Percentiles rank a stretch among this genome's conserved stretches.
phyloP scores from a whole-genome alignment of 139 green algal genomes.

The Tetradesmus lagerheimii region DNA sequence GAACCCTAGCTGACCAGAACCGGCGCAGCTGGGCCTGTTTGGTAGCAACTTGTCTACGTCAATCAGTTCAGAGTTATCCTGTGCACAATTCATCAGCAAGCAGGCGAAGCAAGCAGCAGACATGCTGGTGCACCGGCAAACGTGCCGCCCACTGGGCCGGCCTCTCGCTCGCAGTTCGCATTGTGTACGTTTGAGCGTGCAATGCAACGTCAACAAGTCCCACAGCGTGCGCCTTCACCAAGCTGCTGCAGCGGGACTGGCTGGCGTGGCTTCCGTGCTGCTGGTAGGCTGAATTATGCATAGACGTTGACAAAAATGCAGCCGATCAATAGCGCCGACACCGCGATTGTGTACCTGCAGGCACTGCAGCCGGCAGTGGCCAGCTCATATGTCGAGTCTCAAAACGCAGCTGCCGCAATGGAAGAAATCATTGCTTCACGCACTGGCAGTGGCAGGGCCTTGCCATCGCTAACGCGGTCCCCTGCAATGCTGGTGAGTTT shows the following conservation, averaged over 20 bases:
- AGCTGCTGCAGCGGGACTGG: not conserved
- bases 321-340: not conserved
- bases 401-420: conserved; percentile 25
- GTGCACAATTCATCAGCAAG: not conserved
- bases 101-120: not conserved
- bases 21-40: not conserved
- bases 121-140: not conserved
- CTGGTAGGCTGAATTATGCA: not conserved
- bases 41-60: no score
- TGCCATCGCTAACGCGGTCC: conserved; percentile 14
- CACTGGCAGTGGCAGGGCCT: not conserved
- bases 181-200: not conserved
- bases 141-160: not conserved
- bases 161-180: not conserved
- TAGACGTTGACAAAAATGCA: not conserved
- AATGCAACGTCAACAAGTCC: not conserved
- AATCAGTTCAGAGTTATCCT: not conserved
- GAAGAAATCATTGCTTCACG: conserved; percentile 34
- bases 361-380: not conserved
- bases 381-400: conserved; percentile 25
- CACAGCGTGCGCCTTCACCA: not conserved
- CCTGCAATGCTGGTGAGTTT: conserved; percentile 30
- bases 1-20: conserved; percentile 1
- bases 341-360: conserved; percentile 7
- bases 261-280: not conserved